phyloP scores from a whole-genome alignment of 352 stramenopile species.

The Phytophthora rubi region DNA sequence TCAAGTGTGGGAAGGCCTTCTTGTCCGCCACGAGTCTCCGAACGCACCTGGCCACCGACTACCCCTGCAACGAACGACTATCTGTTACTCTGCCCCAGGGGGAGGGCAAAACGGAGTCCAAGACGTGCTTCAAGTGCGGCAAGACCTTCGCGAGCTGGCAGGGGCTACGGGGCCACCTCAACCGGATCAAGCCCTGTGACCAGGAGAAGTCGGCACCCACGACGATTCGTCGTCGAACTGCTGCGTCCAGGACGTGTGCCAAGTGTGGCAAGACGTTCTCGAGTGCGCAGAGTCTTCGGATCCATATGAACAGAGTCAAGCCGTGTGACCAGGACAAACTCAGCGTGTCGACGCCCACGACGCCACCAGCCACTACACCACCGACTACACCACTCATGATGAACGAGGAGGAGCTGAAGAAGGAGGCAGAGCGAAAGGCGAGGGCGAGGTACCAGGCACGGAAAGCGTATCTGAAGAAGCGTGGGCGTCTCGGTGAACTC shows the following conservation, averaged over 20 bases:
- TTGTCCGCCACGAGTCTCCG: constrained; percentile 21
- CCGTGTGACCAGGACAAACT: constrained; percentile 28
- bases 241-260: constrained; percentile 27
- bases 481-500: constrained; percentile 32
- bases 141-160: constrained; percentile 42
- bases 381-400: constrained; percentile 6
- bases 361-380: constrained; percentile 1
- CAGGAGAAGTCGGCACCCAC: constrained; percentile 23
- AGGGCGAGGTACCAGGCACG: constrained; percentile 35
- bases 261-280: constrained; percentile 41
- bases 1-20: constrained; percentile 25
- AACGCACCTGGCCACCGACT: constrained; percentile 17
- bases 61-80: constrained; percentile 17
- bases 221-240: constrained; percentile 13
- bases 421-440: constrained; percentile 27
- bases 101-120: constrained; percentile 24
- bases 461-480: constrained; percentile 41
- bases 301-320: constrained; percentile 41
- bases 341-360: constrained; percentile 7
- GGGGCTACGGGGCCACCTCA: constrained; percentile 33
- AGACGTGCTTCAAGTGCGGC: constrained; percentile 37
- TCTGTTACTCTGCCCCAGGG: background rate
- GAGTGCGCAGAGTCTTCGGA: constrained; percentile 37
- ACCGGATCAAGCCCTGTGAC: constrained; percentile 36
- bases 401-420: constrained; percentile 25